Percentiles rank a stretch among this genome's conserved stretches.
phyloP scores from a whole-genome alignment of 768 basidiomycete species.

The Tylopilus vinaceipallidus region DNA sequence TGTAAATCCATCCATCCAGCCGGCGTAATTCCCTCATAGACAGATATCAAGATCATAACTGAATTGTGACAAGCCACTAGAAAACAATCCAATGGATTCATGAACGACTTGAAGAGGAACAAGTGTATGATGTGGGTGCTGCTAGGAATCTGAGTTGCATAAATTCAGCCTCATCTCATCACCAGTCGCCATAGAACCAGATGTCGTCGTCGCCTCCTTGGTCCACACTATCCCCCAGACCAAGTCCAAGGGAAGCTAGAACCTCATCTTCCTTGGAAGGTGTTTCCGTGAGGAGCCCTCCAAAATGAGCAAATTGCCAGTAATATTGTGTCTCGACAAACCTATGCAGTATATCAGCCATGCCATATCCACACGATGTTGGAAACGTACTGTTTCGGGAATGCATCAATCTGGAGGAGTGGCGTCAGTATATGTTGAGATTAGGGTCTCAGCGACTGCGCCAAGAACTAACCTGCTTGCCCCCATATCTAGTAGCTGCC shows the following conservation, averaged over 20 bases:
- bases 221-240: not conserved
- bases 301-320: not conserved
- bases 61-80: no score
- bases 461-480: constrained; percentile 14
- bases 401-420: not conserved
- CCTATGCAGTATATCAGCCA: not conserved
- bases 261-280: not conserved
- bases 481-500: constrained; percentile 12
- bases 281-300: not conserved
- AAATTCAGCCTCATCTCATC: not conserved
- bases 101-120: no score
- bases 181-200: not conserved
- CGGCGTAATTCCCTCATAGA: no score
- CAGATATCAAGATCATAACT: no score
- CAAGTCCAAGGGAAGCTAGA: not conserved
- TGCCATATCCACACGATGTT: no score
- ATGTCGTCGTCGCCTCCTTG: not conserved
- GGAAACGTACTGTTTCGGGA: constrained; percentile 1
- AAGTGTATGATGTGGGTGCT: no score
- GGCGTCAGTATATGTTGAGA: not conserved
- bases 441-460: not conserved
- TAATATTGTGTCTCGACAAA: not conserved
- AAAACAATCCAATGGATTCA: no score
- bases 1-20: no score
- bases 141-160: no score